Conservation (phyloP, 352 stramenopile genomes). For the Pythium pyrilobum region DNA sequence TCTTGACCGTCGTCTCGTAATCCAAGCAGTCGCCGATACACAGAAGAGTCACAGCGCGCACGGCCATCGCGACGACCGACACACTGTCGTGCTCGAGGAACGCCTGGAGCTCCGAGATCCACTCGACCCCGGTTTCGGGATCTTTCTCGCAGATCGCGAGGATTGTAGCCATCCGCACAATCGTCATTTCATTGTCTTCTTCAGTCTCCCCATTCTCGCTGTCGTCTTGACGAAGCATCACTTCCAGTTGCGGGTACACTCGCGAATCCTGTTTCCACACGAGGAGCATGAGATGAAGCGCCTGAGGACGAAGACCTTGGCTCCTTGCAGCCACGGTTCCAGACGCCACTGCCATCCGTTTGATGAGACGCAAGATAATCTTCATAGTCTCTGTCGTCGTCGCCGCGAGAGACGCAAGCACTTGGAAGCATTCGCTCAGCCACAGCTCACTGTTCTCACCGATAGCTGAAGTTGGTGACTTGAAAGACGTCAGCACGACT, state of each 20-base stretch:
- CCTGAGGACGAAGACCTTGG: slow-evolving; percentile 30
- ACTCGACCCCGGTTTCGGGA: slow-evolving; percentile 61
- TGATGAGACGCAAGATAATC: slow-evolving; percentile 61
- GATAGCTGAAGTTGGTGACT: background rate
- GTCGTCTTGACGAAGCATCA: slow-evolving; percentile 40
- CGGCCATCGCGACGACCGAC: slow-evolving; percentile 54
- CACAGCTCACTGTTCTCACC: slow-evolving; percentile 20
- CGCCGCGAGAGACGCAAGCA: slow-evolving; percentile 37
- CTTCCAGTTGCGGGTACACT: slow-evolving; percentile 56
- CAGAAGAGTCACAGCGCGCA: slow-evolving; percentile 52
- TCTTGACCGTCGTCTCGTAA: slow-evolving; percentile 74
- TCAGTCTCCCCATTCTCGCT: slow-evolving; percentile 23
- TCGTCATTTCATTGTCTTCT: slow-evolving; percentile 25
- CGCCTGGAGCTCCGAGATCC: slow-evolving; percentile 52
- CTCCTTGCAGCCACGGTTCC: background rate
- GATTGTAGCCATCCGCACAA: slow-evolving; percentile 60
- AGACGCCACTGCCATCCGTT: slow-evolving; percentile 35
- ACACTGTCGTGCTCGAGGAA: slow-evolving; percentile 46
- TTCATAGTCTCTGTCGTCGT: slow-evolving; percentile 72
- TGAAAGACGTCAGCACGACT: slow-evolving; percentile 45
- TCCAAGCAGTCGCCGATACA: slow-evolving; percentile 64
- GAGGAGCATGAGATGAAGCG: slow-evolving; percentile 49
- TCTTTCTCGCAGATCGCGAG: slow-evolving; percentile 56
- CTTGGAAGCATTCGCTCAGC: slow-evolving; percentile 40
- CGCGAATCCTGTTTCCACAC: slow-evolving; percentile 64